Evolutionary conservation across 768 basidiomycete genomes (phyloP).

Genomic region (Russula earlei): DNA sequence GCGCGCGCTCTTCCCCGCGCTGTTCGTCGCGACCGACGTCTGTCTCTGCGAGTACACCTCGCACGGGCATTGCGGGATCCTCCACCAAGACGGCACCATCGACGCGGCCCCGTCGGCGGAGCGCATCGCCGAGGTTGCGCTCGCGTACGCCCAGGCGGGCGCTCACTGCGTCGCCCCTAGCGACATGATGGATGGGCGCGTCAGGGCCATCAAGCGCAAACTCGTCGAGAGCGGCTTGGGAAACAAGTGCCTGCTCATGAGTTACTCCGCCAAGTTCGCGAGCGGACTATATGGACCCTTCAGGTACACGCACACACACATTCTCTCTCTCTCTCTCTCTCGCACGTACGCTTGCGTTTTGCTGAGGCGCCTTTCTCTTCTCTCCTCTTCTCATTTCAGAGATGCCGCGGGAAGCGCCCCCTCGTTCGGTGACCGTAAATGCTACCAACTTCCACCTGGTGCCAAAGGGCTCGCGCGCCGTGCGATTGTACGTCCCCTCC

Average conservation of each 20-base stretch:
- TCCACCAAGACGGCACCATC: conserved; percentile 68
- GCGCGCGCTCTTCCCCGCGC: conserved; percentile 61
- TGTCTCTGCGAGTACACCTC: conserved; percentile 99
- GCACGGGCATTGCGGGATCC: conserved; percentile 90
- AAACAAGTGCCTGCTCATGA: conserved; percentile 90
- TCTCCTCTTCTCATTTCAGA: conserved; percentile 35
- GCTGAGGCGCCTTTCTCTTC: background rate
- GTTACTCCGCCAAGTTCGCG: conserved; percentile 96
- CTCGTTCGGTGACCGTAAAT: conserved; percentile 91
- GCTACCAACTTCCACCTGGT: conserved; percentile 90
- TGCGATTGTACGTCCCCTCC: conserved; percentile 67
- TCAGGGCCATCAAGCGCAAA: conserved; percentile 78
- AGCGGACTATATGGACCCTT: conserved; percentile 94
- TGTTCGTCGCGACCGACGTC: conserved; percentile 91
- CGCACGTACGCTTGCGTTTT: background rate
- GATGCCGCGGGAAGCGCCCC: conserved; percentile 98
- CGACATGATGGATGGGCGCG: conserved; percentile 99
- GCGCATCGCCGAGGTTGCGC: conserved; percentile 88
- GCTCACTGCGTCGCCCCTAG: conserved; percentile 97
- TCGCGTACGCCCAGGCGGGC: conserved; percentile 90
- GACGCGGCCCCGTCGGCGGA: conserved; percentile 66
- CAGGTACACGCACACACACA: too few species aligned
- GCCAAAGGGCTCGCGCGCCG: conserved; percentile 86
- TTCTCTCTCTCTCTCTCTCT: too few species aligned
- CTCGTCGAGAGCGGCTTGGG: conserved; percentile 78